Conservation (phyloP, 805 yeast species). For the Dipodascopsis uninucleata region DNA sequence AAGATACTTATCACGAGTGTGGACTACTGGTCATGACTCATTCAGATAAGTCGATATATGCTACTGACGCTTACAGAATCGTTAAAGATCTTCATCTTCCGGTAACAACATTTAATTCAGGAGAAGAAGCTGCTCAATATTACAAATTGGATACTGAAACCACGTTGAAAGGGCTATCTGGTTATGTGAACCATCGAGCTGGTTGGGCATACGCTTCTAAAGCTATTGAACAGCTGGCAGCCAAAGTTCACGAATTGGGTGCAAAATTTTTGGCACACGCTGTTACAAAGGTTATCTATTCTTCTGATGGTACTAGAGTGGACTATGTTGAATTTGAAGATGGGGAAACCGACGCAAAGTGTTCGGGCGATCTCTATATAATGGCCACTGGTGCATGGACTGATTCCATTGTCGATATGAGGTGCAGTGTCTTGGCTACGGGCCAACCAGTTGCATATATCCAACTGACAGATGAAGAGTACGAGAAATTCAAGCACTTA, state of each 20-base stretch:
- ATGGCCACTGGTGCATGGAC: conserved; percentile 30
- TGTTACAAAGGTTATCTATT: conserved; percentile 15
- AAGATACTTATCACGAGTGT: conserved; percentile 17
- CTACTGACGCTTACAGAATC: conserved; percentile 10
- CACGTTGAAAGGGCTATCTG: conserved; percentile 32
- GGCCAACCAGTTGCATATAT: conserved; percentile 30
- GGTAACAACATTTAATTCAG: conserved; percentile 10
- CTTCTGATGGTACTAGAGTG: background rate
- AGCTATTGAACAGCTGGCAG: conserved; percentile 13
- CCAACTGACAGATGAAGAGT: conserved; percentile 26
- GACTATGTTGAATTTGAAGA: conserved; percentile 2
- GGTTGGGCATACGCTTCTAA: conserved; percentile 29
- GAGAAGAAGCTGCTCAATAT: conserved; percentile 4
- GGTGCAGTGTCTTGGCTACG: conserved; percentile 17
- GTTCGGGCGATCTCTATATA: conserved; percentile 17
- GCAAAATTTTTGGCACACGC: conserved; percentile 17
- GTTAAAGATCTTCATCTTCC: conserved; percentile 19
- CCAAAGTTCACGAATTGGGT: conserved; percentile 16
- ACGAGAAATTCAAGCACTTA: conserved; percentile 12
- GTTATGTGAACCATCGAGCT: conserved; percentile 31
- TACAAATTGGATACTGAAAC: conserved; percentile 32
- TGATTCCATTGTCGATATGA: conserved; percentile 14
- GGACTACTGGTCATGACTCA: conserved; percentile 25
- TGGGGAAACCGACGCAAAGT: conserved; percentile 7
- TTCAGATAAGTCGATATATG: conserved; percentile 15